Percentiles rank a stretch among this genome's conserved stretches.
phyloP scores from a whole-genome alignment of 192 early-diverging fungal species.

The Pilaira anomala region DNA sequence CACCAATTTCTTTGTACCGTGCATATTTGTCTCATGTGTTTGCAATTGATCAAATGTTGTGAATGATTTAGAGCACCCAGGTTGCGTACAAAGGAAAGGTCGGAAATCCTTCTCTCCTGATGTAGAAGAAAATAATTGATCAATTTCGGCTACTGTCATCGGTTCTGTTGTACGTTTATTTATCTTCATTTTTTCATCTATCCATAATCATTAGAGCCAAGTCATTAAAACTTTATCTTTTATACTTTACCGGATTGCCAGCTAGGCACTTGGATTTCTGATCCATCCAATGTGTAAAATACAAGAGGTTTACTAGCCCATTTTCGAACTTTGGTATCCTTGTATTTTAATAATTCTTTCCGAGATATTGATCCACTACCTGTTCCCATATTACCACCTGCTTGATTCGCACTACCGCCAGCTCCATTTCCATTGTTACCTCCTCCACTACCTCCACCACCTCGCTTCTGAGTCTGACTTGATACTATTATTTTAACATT shows the following conservation, averaged over 20 bases:
- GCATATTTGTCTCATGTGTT: constrained; percentile 40
- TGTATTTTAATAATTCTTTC: constrained; percentile 22
- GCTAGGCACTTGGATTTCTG: constrained; percentile 6
- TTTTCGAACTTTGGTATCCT: constrained; percentile 13
- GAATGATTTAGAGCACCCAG: constrained; percentile 37
- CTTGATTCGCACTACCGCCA: background rate
- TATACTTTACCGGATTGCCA: constrained; percentile 21
- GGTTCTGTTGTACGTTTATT: constrained; percentile 30
- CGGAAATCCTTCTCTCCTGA: constrained; percentile 29
- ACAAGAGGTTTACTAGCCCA: constrained; percentile 16
- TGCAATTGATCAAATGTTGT: constrained; percentile 34
- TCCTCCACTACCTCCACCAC: background rate
- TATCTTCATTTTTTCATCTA: constrained; percentile 28
- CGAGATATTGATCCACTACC: background rate
- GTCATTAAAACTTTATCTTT: background rate
- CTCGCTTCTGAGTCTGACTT: background rate
- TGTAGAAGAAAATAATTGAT: constrained; percentile 30
- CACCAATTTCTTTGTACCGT: constrained; percentile 37
- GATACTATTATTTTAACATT: background rate
- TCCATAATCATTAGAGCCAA: background rate
- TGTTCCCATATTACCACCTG: background rate
- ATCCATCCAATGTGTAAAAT: constrained; percentile 21
- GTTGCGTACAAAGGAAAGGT: constrained; percentile 37
- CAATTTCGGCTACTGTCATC: constrained; percentile 27
- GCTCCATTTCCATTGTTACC: background rate